Evolutionary conservation across 345 rosid species (phyloP), one percentile per base, ranked within the genome.

Genomic region (Eucalyptus caleyi): DNA sequence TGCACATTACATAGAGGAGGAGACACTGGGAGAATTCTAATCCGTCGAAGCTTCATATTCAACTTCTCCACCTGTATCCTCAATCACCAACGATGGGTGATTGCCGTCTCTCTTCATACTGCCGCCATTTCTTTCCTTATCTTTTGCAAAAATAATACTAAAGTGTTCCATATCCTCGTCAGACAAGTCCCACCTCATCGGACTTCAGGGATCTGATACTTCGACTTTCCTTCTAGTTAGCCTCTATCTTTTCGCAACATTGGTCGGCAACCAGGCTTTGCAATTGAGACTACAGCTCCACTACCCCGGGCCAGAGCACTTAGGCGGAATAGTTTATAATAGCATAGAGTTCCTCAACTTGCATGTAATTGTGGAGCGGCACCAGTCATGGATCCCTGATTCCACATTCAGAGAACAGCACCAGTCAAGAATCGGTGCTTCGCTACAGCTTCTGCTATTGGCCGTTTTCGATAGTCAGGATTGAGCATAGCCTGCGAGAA

Each of bases 401-500:
- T 77, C 62, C 42, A 44, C 23, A 37, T 26, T 95, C 95, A 94
- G 44, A 90, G 90, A 45, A 91, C 89, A 87, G 92, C 89, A 56
- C 92, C 92, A 15, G 90, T 94, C 91, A 96, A 65, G 93, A 97
- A 97, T 34, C 93, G 95, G 90, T 97, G 99, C 88, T 90, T 94
- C 40, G 95, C 92, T 59, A 96, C 94, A 89, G 99, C 96, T 90
- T 96, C 95, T 65, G 98, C 99, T 87, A 89, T 91, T 77, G 99
- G 99, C 19, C 99, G 94, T 67, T 97, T 95, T 53, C 95, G 92
- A 80, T 93, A 95, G 91, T 97, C 97, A 1, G 96, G 94, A 91
- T 93, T 93, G 92, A 97, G 91, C 99, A 97, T 97, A 86, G 96
- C 96, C 99, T 97, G 89, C 59, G 19, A 37, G 94, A 92, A 81